Conservation (phyloP, 495 filamentous ascomycete species). For the Stereocaulon alpinum region DNA sequence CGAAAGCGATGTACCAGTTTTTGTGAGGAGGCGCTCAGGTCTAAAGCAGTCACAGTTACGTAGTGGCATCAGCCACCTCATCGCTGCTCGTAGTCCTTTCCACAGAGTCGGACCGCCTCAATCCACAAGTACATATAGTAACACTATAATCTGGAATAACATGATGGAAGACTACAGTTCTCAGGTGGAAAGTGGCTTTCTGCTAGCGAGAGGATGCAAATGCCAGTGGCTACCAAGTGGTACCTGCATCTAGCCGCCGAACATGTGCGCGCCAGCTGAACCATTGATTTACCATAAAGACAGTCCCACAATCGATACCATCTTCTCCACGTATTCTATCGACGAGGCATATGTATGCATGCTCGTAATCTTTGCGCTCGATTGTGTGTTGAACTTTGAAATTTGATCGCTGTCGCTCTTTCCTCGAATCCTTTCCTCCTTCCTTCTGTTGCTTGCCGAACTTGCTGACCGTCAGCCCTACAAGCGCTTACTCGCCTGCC, state of each 20-base stretch:
- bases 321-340: not conserved
- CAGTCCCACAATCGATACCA: not conserved
- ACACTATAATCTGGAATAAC: too few relatives aligned
- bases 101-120: too few relatives aligned
- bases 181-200: not conserved
- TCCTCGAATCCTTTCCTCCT: not conserved
- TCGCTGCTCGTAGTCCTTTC: too few relatives aligned
- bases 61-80: too few relatives aligned
- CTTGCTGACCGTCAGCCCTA: slow-evolving; percentile 8
- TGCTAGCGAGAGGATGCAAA: not conserved
- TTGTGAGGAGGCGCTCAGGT: too few relatives aligned
- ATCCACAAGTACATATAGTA: too few relatives aligned
- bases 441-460: too few relatives aligned
- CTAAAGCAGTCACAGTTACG: too few relatives aligned
- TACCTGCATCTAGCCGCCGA: slow-evolving; percentile 12
- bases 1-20: too few relatives aligned
- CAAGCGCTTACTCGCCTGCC: not conserved
- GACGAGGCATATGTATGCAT: not conserved
- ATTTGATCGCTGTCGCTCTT: not conserved
- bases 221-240: not conserved
- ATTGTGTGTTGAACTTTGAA: not conserved
- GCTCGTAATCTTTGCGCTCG: not conserved
- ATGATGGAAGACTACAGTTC: too few relatives aligned
- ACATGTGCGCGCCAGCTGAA: not conserved
- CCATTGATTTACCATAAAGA: not conserved